Conservation (phyloP, 176 grass and related monocot species). For the Eremochloa ophiuroides region DNA sequence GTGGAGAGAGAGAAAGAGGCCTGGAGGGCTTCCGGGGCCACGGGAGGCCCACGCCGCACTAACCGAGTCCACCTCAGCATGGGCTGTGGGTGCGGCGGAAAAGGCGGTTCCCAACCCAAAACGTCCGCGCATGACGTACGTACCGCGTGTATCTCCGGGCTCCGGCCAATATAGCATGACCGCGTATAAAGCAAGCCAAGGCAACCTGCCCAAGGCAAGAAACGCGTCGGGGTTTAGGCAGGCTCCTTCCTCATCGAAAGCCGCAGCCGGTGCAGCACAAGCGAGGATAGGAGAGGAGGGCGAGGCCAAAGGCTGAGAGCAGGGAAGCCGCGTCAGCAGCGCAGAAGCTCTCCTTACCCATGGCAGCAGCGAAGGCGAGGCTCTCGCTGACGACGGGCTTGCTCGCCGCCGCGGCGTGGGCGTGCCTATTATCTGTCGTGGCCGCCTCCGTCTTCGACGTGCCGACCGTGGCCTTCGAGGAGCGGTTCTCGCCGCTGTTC, state of each 20-base stretch:
- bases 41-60: background rate
- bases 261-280: background rate
- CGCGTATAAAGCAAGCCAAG: slow-evolving; percentile 30
- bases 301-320: background rate
- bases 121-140: background rate
- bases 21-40: background rate
- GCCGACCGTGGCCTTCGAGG: slow-evolving; percentile 55
- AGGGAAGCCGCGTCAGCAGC: background rate
- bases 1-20: too few species aligned
- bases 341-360: background rate
- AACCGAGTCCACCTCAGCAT: slow-evolving; percentile 23
- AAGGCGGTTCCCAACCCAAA: background rate
- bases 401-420: slow-evolving; percentile 15
- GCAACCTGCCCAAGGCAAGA: background rate
- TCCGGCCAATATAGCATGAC: slow-evolving; percentile 18
- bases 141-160: background rate
- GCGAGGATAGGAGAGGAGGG: background rate
- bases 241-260: background rate
- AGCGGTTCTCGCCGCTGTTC: slow-evolving; percentile 73
- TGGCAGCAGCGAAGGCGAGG: slow-evolving; percentile 20
- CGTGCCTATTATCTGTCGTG: slow-evolving; percentile 3
- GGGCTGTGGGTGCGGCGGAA: slow-evolving; percentile 20
- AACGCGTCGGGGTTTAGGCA: slow-evolving; percentile 13
- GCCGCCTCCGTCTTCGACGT: slow-evolving; percentile 38
- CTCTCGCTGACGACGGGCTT: background rate